Evolutionary conservation across 106 monocot species (phyloP), one percentile per base, ranked within the genome.

Genomic region (Dendrobium catenatum): DNA sequence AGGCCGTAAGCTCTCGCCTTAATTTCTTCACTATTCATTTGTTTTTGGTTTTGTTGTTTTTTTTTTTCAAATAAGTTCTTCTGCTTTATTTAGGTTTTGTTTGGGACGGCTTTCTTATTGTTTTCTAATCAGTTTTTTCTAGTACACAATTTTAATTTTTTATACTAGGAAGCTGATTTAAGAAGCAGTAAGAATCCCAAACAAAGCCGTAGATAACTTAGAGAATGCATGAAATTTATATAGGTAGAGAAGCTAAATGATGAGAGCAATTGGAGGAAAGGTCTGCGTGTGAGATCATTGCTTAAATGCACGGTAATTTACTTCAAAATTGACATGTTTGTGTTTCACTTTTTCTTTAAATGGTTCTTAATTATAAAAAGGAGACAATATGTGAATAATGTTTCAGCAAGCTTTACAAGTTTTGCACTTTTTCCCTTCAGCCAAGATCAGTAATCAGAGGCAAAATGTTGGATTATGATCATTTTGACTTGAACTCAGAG

Each of bases 211-310:
- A 37, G 37, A 37, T 37, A 37, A 37, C 37, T 37, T 37, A 9
- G 46, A 46, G 46, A 46, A 46, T 46, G 9, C 46, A 9, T 46
- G 46, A 4, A 46, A 46, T 46, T 9, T 46, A 46, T 46, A 46
- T 46, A 46, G 46, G 46, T 46, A 46, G 46, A n/a, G 95, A 95
- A 10, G 9, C 83, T 95, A 46, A 95, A 92, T 48, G 95, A 95
- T 78, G 90, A 90, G 81, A 84, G 95, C 47, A 90, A 95, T 79
- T 95, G 90, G 95, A 67, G 95, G 33, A 90, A 92, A 86, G 95
- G 95, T 68, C 87, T 95, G 92, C 1, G 92, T 95, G 31, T 75
- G 92, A 78, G 95, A 37, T 64, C 46, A 37, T 61, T 95, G 88
- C 82, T 88, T 24, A 80, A 90, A 70, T 85, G 88, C 49, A 77